Evolutionary conservation across 345 rosid species (phyloP).

Genomic region (Syzygium oleosum): DNA sequence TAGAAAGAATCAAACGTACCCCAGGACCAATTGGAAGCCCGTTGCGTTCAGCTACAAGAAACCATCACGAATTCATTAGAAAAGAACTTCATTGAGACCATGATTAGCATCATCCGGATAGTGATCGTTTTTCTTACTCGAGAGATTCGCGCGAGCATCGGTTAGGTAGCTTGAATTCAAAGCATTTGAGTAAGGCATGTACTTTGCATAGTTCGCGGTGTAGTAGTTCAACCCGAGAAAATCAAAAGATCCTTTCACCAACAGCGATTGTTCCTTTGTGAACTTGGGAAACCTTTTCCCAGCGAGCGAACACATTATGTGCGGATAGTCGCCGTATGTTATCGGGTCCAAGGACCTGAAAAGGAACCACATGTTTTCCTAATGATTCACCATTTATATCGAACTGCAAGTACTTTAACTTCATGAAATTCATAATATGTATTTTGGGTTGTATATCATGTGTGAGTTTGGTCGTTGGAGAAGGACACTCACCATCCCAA

Average conservation of each 20-base stretch:
- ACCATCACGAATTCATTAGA: neutral
- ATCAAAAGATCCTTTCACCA: conserved; percentile 39
- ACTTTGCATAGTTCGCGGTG: conserved; percentile 16
- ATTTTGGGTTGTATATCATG: neutral
- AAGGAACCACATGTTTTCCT: no score
- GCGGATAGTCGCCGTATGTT: conserved; percentile 27
- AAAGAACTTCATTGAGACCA: neutral
- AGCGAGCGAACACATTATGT: conserved; percentile 10
- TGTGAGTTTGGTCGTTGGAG: neutral
- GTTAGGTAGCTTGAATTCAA: conserved; percentile 12
- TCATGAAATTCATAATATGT: neutral
- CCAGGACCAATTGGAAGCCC: conserved; percentile 2
- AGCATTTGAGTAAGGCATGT: neutral
- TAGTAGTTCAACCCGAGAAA: conserved; percentile 46
- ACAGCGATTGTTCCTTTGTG: conserved; percentile 9
- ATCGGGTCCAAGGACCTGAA: conserved; percentile 36
- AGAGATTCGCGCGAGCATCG: conserved; percentile 9
- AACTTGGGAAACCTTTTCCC: conserved; percentile 35
- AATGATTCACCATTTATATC: neutral
- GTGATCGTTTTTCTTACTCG: conserved; percentile 8
- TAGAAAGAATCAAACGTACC: neutral
- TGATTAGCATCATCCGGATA: neutral
- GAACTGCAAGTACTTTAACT: neutral
- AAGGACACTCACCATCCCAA: conserved; percentile 25
- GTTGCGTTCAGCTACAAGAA: conserved; percentile 3